Conservation (phyloP, 139 green algal species). For the Coccomyxa sp. region DNA sequence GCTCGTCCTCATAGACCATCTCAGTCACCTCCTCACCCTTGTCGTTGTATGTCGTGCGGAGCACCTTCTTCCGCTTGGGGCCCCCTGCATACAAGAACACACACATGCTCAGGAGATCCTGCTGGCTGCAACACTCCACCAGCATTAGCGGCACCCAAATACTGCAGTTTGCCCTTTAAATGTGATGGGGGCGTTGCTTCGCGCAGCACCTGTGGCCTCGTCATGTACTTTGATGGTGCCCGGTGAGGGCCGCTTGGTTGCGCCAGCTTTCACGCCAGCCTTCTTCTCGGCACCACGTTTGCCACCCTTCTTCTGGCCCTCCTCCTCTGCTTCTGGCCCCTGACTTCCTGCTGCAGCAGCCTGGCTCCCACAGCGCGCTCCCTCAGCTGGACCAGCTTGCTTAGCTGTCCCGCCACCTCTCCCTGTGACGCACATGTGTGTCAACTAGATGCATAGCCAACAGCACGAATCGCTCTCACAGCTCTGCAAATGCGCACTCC, state of each 20-base stretch:
- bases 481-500: too few species aligned
- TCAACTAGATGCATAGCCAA: too few species aligned
- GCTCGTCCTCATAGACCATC: conserved; percentile 14
- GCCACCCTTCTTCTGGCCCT: neutral
- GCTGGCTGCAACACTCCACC: neutral
- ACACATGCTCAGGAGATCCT: neutral
- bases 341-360: neutral
- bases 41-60: conserved; percentile 35
- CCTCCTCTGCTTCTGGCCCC: neutral
- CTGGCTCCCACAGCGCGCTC: too few species aligned
- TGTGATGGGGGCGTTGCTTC: neutral
- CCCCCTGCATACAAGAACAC: neutral
- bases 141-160: neutral
- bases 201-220: neutral
- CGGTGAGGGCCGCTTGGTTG: neutral
- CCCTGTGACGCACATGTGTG: too few species aligned
- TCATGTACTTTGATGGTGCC: neutral
- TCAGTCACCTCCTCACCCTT: conserved; percentile 47
- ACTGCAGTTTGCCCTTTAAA: neutral
- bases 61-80: conserved; percentile 22
- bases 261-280: neutral
- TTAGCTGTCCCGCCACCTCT: too few species aligned
- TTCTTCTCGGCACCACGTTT: neutral
- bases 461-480: too few species aligned
- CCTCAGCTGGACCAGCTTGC: too few species aligned